Base-by-base conservation (phyloP, 768 basidiomycete species). In the Termitomyces heimii region DNA sequence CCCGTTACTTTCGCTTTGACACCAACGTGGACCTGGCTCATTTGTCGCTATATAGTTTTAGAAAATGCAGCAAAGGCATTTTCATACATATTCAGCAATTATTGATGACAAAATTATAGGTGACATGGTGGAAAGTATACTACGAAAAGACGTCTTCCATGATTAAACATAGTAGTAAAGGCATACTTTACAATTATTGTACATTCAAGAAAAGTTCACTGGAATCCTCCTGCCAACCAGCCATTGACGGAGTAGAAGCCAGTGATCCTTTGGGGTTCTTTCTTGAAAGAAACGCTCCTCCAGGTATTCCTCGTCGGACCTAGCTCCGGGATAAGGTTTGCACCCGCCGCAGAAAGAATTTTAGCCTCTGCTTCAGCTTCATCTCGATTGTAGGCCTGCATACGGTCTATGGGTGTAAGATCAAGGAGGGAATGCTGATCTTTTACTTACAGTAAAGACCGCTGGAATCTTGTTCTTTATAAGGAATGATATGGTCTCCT, bases 191-290 rank as follows among this genome's bases (percentile, higher is more conserved):
- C 20, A 22, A 42, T 8, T 42, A 42, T 42, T 12, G 20, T 42
- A 42, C 40, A 42, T n/a, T 40, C 39, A 40, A 40, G n/a, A 20
- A n/a, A 20, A 9, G n/a, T 40, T n/a, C 39, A 63, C 32, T 52
- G 49, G 47, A 75, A 74, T 1, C 69, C 72, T 16, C 73, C 72
- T 3, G 72, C 65, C 18, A 74, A 58, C 75, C 75, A 75, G 0
- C 67, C 69, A 54, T 71, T 75, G 16, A 59, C 61, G 6, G 70
- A 62, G 60, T 74, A 72, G 54, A 71, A 76, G 1, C 73, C 73
- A 45, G 64, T 64, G 3, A 73, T 63, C 35, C 58, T 67, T 28
- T 59, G 67, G 1, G 73, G 70, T 57, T 72, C 69, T 24, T 57
- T 64, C 50, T 59, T 70, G 10, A 60, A 45, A 2, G 68, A 37